Base-by-base conservation (phyloP, 371 early-diverging fungal species). In the Capillidium heterosporum region DNA sequence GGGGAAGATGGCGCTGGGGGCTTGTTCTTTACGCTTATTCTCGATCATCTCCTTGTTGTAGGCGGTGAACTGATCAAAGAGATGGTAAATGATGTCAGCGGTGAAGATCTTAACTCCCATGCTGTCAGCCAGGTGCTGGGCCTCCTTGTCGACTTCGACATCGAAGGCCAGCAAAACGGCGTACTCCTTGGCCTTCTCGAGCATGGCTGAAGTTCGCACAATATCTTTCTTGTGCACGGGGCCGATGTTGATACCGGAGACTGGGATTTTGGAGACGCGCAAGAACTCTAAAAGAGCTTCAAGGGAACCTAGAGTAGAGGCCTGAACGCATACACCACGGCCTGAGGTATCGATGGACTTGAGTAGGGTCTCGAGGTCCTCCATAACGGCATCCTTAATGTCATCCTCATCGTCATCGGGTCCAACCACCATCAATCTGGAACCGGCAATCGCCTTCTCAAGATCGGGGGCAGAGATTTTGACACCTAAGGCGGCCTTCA, bases 31-130 rank as follows among this genome's bases (percentile, higher is more conserved):
- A 58, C 89, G 87, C 68, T 84, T 87, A 67, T 86, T 81, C 66
- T 94, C 91, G 47, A 73, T 62, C 32, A 95, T 67, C 28, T 76
- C 71, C 51, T 80, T 72, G 58, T 72, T 76, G 68, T 94, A 88
- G 31, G 82, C 83, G 11, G 86, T 89, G 70, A 90, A 99, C 58
- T 80, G 73, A 69, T 99, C 99, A 61, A 98, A 93, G 80, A 99
- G 77, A 67, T 99, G 98, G 70, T 99, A 99, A 67, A 99, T 99
- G 65, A 99, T 99, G 60, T 99, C 94, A 27, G 99, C 99, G 59
- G 75, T 81, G 74, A 99, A 98, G 26, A 99, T 71, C 72, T 82
- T 89, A 56, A 99, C 79, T 29, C 95, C 91, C 50, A 90, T 47
- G 53, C 91, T 87, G 24, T 96, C 85, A 0, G 99, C 99, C 69